Conservation (phyloP, 1,139 yeast species). For the Taiozyma sp. region DNA sequence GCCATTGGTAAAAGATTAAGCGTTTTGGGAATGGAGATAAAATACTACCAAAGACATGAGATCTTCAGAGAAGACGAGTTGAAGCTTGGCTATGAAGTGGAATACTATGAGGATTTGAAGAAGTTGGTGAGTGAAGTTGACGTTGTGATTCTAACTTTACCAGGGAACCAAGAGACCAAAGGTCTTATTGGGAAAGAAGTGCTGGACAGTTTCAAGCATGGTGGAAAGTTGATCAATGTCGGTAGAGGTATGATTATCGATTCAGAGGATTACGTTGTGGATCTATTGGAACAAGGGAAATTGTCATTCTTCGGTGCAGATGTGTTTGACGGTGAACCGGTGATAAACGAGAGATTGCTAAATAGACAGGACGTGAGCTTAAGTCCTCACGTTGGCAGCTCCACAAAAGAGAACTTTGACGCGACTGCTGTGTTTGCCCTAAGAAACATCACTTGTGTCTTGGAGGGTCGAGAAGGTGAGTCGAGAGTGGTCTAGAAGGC, state of each 20-base stretch:
- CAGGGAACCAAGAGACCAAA: constrained; percentile 56
- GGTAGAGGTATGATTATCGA: constrained; percentile 78
- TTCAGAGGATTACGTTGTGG: constrained; percentile 55
- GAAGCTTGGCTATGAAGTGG: constrained; percentile 24
- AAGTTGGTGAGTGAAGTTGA: constrained; percentile 36
- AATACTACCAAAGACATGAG: constrained; percentile 53
- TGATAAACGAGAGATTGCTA: constrained; percentile 44
- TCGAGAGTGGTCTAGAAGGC: constrained; percentile 4
- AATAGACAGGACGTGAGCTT: constrained; percentile 54
- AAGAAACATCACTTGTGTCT: constrained; percentile 40
- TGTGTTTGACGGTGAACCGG: constrained; percentile 77
- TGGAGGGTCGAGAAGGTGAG: constrained; percentile 24
- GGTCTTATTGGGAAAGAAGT: constrained; percentile 49
- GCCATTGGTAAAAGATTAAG: constrained; percentile 53
- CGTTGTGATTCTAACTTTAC: constrained; percentile 62
- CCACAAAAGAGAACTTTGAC: constrained; percentile 50
- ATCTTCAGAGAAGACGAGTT: constrained; percentile 31
- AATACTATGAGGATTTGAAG: constrained; percentile 35
- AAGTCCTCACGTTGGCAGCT: constrained; percentile 80
- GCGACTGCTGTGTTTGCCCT: constrained; percentile 43
- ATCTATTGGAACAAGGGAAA: constrained; percentile 49
- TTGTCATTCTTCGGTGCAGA: constrained; percentile 75
- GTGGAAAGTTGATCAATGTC: constrained; percentile 65
- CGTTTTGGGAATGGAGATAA: constrained; percentile 65
- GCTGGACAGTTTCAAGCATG: constrained; percentile 37